phyloP scores from a whole-genome alignment of 1,284 basidiomycete genomes.

The Grifola frondosa region DNA sequence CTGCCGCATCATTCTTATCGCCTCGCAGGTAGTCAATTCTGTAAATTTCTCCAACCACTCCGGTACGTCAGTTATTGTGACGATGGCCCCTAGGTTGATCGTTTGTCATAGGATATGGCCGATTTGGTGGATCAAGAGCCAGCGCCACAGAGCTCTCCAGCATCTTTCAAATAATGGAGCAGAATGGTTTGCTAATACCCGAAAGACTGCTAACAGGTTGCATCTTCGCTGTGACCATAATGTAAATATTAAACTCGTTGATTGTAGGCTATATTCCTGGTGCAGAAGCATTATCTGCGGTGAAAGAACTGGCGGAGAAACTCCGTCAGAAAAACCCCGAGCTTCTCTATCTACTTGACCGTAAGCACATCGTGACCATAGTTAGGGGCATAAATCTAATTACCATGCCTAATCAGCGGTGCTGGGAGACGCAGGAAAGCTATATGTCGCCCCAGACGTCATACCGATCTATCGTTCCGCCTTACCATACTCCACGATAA shows the following conservation, averaged over 20 bases:
- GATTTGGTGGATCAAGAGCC: slow-evolving; percentile 72
- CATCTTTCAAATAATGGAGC: slow-evolving; percentile 69
- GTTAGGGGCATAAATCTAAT: background rate
- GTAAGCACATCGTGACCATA: slow-evolving; percentile 46
- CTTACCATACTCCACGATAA: slow-evolving; percentile 81
- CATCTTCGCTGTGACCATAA: background rate
- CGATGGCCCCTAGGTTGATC: background rate
- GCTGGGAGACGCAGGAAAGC: slow-evolving; percentile 83
- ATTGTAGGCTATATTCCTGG: slow-evolving; percentile 81
- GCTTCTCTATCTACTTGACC: slow-evolving; percentile 87
- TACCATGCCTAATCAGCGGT: slow-evolving; percentile 61
- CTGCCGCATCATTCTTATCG: background rate
- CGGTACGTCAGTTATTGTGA: slow-evolving; percentile 47
- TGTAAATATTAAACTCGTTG: background rate
- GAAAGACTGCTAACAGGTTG: slow-evolving; percentile 72
- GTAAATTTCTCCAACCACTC: slow-evolving; percentile 96
- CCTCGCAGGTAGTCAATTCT: slow-evolving; percentile 85
- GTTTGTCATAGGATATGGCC: slow-evolving; percentile 64
- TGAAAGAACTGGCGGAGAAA: slow-evolving; percentile 63
- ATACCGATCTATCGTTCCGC: slow-evolving; percentile 86
- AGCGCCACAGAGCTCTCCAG: slow-evolving; percentile 64
- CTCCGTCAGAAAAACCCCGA: slow-evolving; percentile 57
- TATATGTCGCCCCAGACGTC: slow-evolving; percentile 89
- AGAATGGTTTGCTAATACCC: slow-evolving; percentile 66
- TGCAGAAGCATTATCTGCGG: slow-evolving; percentile 72